Evolutionary conservation across 768 basidiomycete genomes (phyloP), one percentile per base, ranked within the genome.

Genomic region (Pilatotrama ljubarskyi): DNA sequence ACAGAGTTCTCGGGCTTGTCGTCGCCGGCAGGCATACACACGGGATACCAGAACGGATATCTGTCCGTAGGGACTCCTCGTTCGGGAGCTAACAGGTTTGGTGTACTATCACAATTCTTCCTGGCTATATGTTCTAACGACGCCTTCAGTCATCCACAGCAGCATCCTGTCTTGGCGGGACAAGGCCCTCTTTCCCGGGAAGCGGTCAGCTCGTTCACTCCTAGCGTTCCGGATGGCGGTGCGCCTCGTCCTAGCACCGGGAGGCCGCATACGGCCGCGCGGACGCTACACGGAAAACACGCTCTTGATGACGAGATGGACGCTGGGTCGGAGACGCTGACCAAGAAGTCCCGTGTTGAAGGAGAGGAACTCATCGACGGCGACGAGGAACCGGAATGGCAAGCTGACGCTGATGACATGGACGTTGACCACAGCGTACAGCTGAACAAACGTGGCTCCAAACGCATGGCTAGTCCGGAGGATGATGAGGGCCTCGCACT

Each of bases 281-380:
- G 47, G 14, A 35, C 53, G 5, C 18, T 24, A 38, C 59, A 52
- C 32, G 63, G 63, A 10, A 73, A 71, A 43, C 70, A 71, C 61
- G 65, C 73, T 14, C 78, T 79, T 38, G 77, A 78, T 52, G 78
- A 78, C 42, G 78, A 77, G 26, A 71, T 73, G 62, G 77, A 79
- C 51, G 66, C 66, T 47, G 76, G 40, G 14, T 24, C 55, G 2
- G 69, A 69, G 46, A 62, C 77, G 60, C 74, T 74, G 61, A 64
- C 74, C 18, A 86, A 86, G 74, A 83, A 82, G 70, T 76, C 78
- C 55, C 80, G 82, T 57, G 73, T 82, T n/a, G 82, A 82, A 47
- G 77, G 72, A 37, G 78, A 81, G 44, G 79, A 80, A 20, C 69
- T 77, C 51, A 76, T 77, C 57, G 79, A 81, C 63, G 80, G 76